A percentile compares a stretch with the other conserved stretches of the same genome.
These are phyloP conservation scores for Taphrina communis DNA, from an alignment of 1,139 yeast genomes.

Conservation along the genomic window DNA sequence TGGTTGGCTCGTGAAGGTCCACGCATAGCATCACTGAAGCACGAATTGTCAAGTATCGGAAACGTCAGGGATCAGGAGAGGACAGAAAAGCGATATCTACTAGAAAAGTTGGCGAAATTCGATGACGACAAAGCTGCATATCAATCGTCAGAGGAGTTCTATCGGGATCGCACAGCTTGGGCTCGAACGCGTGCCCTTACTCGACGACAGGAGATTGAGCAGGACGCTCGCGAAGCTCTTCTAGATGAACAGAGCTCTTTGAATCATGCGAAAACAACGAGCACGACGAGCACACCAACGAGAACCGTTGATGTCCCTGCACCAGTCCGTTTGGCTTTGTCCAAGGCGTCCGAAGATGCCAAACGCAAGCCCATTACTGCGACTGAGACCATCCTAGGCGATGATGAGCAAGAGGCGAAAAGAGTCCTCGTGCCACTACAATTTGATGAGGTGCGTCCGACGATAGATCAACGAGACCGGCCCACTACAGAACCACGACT, in stretches of 20 bases:
- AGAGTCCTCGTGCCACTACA: constrained; percentile 39
- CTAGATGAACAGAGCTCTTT: constrained; percentile 43
- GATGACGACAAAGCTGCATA: constrained; percentile 46
- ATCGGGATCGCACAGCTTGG: constrained; percentile 52
- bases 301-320: constrained; percentile 6
- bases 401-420: constrained; percentile 43
- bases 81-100: constrained; percentile 33
- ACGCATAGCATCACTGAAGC: constrained; percentile 46
- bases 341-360: constrained; percentile 30
- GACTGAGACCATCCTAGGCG: constrained; percentile 40
- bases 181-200: constrained; percentile 49
- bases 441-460: constrained; percentile 25
- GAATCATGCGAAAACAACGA: background rate
- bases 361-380: constrained; percentile 15
- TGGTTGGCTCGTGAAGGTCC: constrained; percentile 47
- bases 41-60: constrained; percentile 45
- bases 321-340: constrained; percentile 33
- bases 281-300: background rate
- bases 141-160: constrained; percentile 48
- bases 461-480: background rate
- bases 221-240: constrained; percentile 46
- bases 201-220: constrained; percentile 49
- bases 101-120: constrained; percentile 45
- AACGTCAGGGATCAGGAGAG: constrained; percentile 43
- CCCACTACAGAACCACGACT: constrained; percentile 19